These are phyloP conservation scores for Euphorbia celastroides DNA, from an alignment of 441 rosid species.

Conservation along the genomic window DNA sequence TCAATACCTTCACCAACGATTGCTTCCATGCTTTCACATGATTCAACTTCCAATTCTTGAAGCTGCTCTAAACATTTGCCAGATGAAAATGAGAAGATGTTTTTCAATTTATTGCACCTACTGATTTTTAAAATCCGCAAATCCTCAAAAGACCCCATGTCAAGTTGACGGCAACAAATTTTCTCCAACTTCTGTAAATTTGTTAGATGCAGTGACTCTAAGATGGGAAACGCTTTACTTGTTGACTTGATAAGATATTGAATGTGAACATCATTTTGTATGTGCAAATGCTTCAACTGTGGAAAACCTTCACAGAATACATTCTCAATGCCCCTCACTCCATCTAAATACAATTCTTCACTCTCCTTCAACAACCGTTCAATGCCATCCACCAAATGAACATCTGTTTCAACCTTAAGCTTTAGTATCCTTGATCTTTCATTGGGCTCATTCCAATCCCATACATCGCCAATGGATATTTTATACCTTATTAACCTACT, in stretches of 20 bases:
- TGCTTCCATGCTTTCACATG: slow-evolving; percentile 3
- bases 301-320: no score
- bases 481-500: background rate
- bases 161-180: background rate
- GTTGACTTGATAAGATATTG: no score
- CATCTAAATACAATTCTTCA: no score
- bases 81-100: slow-evolving; percentile 3
- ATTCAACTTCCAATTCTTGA: background rate
- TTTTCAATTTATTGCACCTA: background rate
- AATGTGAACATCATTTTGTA: no score
- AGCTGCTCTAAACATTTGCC: background rate
- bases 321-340: no score
- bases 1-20: background rate
- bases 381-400: no score
- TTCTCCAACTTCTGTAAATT: background rate
- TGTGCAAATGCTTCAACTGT: no score
- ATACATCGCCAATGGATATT: slow-evolving; percentile 9
- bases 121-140: slow-evolving; percentile 2
- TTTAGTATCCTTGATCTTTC: no score
- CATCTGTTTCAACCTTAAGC: no score
- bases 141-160: background rate
- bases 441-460: no score
- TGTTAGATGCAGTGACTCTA: background rate
- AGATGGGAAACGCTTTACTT: slow-evolving; percentile 4
- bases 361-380: no score